Percentiles rank a stretch among this genome's conserved stretches.
Evolutionary conservation across 208 protist genomes (phyloP).

Genomic region (Strigomonas galati): DNA sequence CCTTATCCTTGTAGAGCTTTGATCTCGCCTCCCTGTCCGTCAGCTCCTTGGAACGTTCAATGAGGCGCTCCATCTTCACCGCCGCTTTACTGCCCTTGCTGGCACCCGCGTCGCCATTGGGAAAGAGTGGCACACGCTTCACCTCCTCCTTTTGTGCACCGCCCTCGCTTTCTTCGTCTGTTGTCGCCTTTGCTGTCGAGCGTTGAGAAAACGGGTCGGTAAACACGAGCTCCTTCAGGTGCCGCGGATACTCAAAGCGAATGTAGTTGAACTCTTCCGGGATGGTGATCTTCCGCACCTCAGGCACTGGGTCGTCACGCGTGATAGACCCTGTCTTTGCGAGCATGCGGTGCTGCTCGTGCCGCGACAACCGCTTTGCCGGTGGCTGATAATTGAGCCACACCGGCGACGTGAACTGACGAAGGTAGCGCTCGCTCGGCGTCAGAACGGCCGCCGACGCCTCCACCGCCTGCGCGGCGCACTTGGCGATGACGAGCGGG

Average conservation of each 20-base stretch:
- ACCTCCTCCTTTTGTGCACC: not conserved
- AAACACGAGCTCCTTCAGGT: conserved; percentile 27
- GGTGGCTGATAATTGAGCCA: conserved; percentile 70
- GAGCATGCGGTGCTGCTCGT: conserved; percentile 79
- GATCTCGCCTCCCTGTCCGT: not conserved
- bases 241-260: conserved; percentile 19
- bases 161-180: not conserved
- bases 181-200: not conserved
- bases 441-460: conserved; percentile 39
- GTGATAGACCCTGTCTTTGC: conserved; percentile 33
- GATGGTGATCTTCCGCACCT: conserved; percentile 44
- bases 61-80: not conserved
- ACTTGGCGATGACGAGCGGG: conserved; percentile 33
- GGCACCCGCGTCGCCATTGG: not conserved
- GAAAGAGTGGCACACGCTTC: not conserved
- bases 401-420: conserved; percentile 73
- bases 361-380: conserved; percentile 44
- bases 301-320: conserved; percentile 38
- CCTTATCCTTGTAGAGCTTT: not conserved
- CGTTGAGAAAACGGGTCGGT: conserved; percentile 18
- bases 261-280: conserved; percentile 30
- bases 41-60: not conserved
- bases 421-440: conserved; percentile 64
- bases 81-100: not conserved
- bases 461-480: conserved; percentile 47